phyloP scores from a whole-genome alignment of 805 yeast genomes.

The Metschnikowia dekortorum region DNA sequence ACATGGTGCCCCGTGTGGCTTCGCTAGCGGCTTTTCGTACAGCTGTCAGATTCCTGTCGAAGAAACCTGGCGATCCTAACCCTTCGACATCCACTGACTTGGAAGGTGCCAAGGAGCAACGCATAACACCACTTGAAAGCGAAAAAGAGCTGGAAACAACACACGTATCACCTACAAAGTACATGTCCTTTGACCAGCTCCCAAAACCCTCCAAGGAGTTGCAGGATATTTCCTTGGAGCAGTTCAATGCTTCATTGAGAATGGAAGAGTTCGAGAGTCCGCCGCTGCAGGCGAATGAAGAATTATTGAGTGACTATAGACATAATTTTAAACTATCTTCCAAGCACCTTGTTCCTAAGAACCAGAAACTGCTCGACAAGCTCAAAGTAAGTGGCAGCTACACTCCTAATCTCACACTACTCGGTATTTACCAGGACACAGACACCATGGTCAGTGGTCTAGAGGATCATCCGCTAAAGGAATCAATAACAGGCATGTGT shows the following conservation, averaged over 20 bases:
- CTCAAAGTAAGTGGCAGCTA: neutral
- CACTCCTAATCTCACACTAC: slow-evolving; percentile 10
- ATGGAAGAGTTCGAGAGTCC: slow-evolving; percentile 8
- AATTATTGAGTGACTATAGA: slow-evolving; percentile 8
- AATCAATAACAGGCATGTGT: slow-evolving; percentile 37
- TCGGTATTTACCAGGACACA: slow-evolving; percentile 8
- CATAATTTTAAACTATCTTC: slow-evolving; percentile 8
- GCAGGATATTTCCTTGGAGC: slow-evolving; percentile 12
- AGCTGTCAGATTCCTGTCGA: slow-evolving; percentile 12
- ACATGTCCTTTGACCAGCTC: slow-evolving; percentile 28
- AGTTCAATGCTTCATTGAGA: slow-evolving; percentile 13
- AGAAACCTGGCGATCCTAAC: slow-evolving; percentile 10
- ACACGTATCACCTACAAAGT: slow-evolving; percentile 8
- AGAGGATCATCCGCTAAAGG: slow-evolving; percentile 37
- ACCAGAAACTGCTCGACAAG: slow-evolving; percentile 2
- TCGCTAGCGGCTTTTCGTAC: slow-evolving; percentile 3
- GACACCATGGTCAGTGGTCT: slow-evolving; percentile 20
- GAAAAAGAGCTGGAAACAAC: neutral
- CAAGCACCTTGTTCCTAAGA: slow-evolving; percentile 5
- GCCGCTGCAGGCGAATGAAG: slow-evolving; percentile 2
- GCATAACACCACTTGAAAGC: neutral
- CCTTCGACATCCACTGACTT: slow-evolving; percentile 1
- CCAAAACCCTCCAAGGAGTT: slow-evolving; percentile 26
- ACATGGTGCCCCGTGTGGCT: neutral
- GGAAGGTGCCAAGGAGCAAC: slow-evolving; percentile 4